phyloP scores from a whole-genome alignment of 2,329 filamentous ascomycete genomes.

The Fusarium stilboides region DNA sequence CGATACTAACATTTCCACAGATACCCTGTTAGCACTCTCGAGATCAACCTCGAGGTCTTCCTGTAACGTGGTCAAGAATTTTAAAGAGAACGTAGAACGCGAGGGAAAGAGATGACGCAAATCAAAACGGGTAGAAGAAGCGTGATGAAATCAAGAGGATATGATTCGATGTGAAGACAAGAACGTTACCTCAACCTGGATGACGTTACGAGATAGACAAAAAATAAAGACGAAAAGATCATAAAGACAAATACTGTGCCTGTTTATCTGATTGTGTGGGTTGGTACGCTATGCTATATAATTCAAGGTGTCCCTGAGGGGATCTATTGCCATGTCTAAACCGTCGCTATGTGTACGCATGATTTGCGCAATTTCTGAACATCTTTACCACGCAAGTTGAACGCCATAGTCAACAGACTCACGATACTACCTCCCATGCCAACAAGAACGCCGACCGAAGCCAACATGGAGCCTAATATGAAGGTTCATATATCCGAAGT shows the following conservation, averaged over 20 bases:
- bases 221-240: constrained; percentile 36
- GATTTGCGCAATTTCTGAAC: constrained; percentile 6
- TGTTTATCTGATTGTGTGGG: not conserved
- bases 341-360: constrained; percentile 6
- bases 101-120: constrained; percentile 20
- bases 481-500: not conserved
- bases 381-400: constrained; percentile 18
- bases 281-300: constrained; percentile 13
- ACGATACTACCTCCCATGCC: constrained; percentile 10
- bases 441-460: constrained; percentile 9
- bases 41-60: constrained; percentile 96
- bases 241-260: constrained; percentile 17
- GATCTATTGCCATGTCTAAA: constrained; percentile 26
- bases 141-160: constrained; percentile 38
- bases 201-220: constrained; percentile 50
- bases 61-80: constrained; percentile 66
- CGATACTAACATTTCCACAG: constrained; percentile 57
- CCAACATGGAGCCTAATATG: not conserved
- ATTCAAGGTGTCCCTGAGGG: constrained; percentile 5
- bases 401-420: constrained; percentile 21
- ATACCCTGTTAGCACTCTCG: constrained; percentile 93
- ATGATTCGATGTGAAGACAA: constrained; percentile 39
- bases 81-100: constrained; percentile 31
- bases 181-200: constrained; percentile 39
- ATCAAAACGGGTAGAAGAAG: constrained; percentile 10